phyloP scores from a whole-genome alignment of 2,329 filamentous ascomycete species.

The Pseudogymnoascus pannorum region DNA sequence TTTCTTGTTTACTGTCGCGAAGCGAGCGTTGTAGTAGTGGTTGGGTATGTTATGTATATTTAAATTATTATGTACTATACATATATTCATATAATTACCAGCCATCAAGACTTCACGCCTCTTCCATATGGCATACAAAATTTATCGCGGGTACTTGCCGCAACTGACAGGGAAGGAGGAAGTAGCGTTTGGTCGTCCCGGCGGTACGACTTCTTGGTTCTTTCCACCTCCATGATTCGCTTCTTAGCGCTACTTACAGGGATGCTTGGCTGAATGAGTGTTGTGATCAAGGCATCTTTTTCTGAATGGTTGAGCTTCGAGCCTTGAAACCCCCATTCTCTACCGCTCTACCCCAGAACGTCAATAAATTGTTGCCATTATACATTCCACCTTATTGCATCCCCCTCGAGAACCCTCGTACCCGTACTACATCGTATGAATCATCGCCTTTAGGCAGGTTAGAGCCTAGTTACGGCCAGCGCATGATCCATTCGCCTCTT shows the following conservation, averaged over 20 bases:
- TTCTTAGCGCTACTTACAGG: slow-evolving; percentile 10
- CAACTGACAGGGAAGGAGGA: slow-evolving; percentile 2
- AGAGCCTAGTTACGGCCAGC: slow-evolving; percentile 1
- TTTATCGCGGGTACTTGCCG: slow-evolving; percentile 6
- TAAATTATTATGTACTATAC: background rate
- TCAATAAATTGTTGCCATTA: slow-evolving; percentile 5
- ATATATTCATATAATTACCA: background rate
- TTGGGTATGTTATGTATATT: background rate
- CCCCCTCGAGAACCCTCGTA: background rate
- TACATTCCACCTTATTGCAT: slow-evolving; percentile 2
- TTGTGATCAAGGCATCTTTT: slow-evolving; percentile 12
- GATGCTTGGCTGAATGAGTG: slow-evolving; percentile 7
- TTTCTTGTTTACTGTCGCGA: background rate
- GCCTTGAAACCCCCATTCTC: background rate
- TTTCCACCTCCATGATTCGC: slow-evolving; percentile 10
- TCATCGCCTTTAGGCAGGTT: background rate
- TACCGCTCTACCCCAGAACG: background rate
- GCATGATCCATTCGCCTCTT: slow-evolving; percentile 7
- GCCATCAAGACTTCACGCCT: background rate
- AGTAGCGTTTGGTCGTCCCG: slow-evolving; percentile 7
- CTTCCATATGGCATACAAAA: background rate
- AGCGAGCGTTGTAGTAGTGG: background rate
- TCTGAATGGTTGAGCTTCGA: slow-evolving; percentile 9
- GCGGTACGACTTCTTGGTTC: slow-evolving; percentile 8
- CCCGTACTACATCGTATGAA: slow-evolving; percentile 2